Conservation (phyloP, 371 early-diverging fungal genomes). For the Lichtheimia hyalospora region DNA sequence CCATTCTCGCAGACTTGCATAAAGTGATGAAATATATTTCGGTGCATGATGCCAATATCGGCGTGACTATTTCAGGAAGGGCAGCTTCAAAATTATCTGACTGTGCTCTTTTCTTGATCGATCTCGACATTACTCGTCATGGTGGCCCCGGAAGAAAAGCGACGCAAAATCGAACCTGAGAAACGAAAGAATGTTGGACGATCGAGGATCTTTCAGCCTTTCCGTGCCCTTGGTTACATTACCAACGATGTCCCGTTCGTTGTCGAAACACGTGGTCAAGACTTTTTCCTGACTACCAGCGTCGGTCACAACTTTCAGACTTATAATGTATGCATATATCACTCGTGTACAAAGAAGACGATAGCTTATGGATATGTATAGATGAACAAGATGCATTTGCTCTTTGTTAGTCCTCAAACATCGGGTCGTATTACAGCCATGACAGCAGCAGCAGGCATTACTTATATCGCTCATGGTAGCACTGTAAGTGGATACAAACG, state of each 20-base stretch:
- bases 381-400: slow-evolving; percentile 42
- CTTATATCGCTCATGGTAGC: slow-evolving; percentile 74
- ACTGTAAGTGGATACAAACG: slow-evolving; percentile 68
- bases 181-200: slow-evolving; percentile 17
- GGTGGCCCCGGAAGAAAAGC: slow-evolving; percentile 17
- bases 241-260: slow-evolving; percentile 78
- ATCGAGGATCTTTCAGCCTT: slow-evolving; percentile 77
- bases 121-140: slow-evolving; percentile 4
- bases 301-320: slow-evolving; percentile 88
- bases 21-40: no score
- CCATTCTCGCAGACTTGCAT: no score
- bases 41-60: no score
- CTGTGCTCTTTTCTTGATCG: slow-evolving; percentile 3
- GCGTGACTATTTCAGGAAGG: no score
- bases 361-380: slow-evolving; percentile 9
- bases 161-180: slow-evolving; percentile 16
- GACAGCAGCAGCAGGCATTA: slow-evolving; percentile 66
- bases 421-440: slow-evolving; percentile 75
- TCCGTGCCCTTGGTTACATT: slow-evolving; percentile 88
- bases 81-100: neutral
- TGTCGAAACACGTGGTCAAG: slow-evolving; percentile 78
- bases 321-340: slow-evolving; percentile 62
- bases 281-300: slow-evolving; percentile 79
- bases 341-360: neutral
- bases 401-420: slow-evolving; percentile 70